A percentile compares a stretch with the other conserved stretches of the same genome.
Conservation (phyloP, 305 asterid genomes). For the Withania somnifera region DNA sequence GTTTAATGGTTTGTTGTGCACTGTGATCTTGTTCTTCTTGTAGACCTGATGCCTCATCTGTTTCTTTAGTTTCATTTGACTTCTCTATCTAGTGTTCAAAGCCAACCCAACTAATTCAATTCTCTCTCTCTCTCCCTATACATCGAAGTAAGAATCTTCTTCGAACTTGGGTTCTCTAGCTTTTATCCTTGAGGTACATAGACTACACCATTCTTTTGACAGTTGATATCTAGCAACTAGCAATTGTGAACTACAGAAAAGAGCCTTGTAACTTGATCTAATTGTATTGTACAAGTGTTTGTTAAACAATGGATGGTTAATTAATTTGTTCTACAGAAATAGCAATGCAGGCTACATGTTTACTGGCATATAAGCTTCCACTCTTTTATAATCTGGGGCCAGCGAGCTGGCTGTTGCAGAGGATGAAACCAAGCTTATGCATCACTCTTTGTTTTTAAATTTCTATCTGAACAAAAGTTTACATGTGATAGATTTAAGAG, state of each 20-base stretch:
- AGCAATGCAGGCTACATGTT: not conserved
- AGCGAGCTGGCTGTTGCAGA: not conserved
- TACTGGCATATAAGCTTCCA: not conserved
- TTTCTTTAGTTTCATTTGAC: not conserved
- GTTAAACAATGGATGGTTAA: not conserved
- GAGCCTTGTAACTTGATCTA: not conserved
- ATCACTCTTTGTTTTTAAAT: not conserved
- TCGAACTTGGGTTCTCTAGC: not conserved
- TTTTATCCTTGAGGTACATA: not conserved
- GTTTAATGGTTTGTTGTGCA: not conserved
- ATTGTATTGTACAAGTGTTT: not conserved
- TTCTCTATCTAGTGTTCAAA: not conserved
- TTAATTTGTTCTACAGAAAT: not conserved
- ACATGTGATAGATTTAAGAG: slow-evolving; percentile 51
- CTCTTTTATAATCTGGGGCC: not conserved
- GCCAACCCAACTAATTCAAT: not conserved
- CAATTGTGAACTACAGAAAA: not conserved
- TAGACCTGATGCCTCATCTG: not conserved
- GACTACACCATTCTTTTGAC: not conserved
- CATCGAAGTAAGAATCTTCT: not conserved
- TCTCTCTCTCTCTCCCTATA: not conserved
- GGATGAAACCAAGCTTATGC: not conserved
- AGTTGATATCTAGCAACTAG: not conserved
- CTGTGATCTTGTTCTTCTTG: not conserved
- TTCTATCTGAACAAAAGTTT: not conserved